Evolutionary conservation across 2,329 filamentous ascomycete genomes (phyloP).

Genomic region (Aureobasidium leucospermi): DNA sequence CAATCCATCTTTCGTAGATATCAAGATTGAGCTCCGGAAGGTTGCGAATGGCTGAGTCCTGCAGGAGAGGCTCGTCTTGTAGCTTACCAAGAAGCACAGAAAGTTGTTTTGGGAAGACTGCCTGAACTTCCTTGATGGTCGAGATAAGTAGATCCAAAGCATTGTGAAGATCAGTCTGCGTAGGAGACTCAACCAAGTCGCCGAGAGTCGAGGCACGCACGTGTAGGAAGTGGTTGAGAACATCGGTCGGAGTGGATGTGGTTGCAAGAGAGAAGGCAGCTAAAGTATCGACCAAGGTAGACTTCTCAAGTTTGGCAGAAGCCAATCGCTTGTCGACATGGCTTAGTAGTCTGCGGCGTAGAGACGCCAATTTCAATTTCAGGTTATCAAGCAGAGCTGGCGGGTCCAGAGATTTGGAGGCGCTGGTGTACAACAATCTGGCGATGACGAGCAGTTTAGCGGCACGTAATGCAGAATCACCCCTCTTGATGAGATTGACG

Average conservation of each 20-base stretch:
- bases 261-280: slow-evolving; percentile 77
- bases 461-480: slow-evolving; percentile 45
- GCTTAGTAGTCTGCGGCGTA: slow-evolving; percentile 59
- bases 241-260: slow-evolving; percentile 71
- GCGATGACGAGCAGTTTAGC: slow-evolving; percentile 66
- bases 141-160: slow-evolving; percentile 66
- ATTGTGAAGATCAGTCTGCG: slow-evolving; percentile 49
- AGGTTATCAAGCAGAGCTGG: slow-evolving; percentile 54
- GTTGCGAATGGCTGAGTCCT: slow-evolving; percentile 58
- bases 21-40: slow-evolving; percentile 70
- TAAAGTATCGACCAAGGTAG: slow-evolving; percentile 60
- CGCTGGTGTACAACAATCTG: slow-evolving; percentile 65
- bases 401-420: slow-evolving; percentile 47
- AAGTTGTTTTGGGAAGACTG: slow-evolving; percentile 65
- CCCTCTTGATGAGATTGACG: slow-evolving; percentile 45
- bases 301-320: slow-evolving; percentile 30
- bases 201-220: slow-evolving; percentile 63
- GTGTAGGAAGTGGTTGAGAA: slow-evolving; percentile 69
- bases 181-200: slow-evolving; percentile 49
- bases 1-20: slow-evolving; percentile 70
- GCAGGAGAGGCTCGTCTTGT: slow-evolving; percentile 63
- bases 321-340: slow-evolving; percentile 51
- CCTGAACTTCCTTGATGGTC: slow-evolving; percentile 71
- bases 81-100: slow-evolving; percentile 61
- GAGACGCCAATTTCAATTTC: slow-evolving; percentile 54